Evolutionary conservation across 495 filamentous ascomycete genomes (phyloP).

Genomic region (Penicillium lividum): DNA sequence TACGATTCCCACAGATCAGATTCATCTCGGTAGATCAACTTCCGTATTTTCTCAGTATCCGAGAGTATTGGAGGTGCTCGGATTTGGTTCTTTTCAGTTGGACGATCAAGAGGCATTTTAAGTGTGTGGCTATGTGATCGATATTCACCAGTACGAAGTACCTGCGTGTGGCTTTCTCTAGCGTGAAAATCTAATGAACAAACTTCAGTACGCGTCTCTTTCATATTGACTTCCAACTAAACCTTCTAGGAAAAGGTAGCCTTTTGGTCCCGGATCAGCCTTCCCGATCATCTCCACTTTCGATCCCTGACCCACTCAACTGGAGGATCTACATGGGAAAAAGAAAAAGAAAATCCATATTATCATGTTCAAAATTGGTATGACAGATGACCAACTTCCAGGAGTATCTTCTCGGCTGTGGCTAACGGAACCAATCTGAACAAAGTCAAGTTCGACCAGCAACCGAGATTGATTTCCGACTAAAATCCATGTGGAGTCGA

Average conservation of each 20-base stretch:
- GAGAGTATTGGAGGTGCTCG: no score
- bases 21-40: not conserved
- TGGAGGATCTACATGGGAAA: not conserved
- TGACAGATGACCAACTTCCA: no score
- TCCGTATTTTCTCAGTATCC: not conserved
- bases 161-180: not conserved
- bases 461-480: not conserved
- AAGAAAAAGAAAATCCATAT: not conserved
- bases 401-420: not conserved
- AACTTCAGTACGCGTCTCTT: not conserved
- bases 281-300: not conserved
- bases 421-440: not conserved
- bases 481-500: not conserved
- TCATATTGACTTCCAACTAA: not conserved
- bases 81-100: no score
- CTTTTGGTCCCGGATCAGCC: not conserved
- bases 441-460: not conserved
- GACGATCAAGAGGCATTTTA: no score
- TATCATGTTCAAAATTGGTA: not conserved
- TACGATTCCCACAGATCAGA: not conserved
- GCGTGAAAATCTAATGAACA: not conserved
- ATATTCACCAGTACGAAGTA: not conserved
- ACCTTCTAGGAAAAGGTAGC: not conserved
- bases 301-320: not conserved
- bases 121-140: no score